Evolutionary conservation across 331 rosid genomes (phyloP).

Genomic region (Quercus tomentella): DNA sequence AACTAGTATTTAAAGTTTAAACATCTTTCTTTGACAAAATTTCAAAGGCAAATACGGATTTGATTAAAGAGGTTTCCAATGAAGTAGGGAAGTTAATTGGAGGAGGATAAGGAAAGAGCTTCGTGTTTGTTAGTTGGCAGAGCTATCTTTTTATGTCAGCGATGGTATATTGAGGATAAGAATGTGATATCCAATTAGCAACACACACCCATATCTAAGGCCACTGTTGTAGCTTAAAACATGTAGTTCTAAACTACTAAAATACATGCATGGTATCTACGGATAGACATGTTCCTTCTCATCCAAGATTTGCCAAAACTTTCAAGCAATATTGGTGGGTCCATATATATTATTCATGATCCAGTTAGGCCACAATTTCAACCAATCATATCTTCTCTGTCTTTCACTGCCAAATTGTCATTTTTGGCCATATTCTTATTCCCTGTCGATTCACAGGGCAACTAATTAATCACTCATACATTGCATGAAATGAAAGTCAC

Average conservation of each 20-base stretch:
- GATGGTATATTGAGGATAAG: constrained; percentile 46
- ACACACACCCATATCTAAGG: constrained; percentile 11
- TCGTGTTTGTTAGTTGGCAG: constrained; percentile 22
- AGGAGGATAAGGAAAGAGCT: background rate
- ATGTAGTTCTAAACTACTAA: constrained; percentile 11
- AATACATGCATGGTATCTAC: constrained; percentile 9
- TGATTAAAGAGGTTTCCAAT: background rate
- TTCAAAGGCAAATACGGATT: background rate
- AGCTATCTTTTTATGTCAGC: constrained; percentile 29
- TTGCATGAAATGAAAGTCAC: background rate
- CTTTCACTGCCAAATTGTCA: background rate
- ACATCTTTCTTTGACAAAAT: background rate
- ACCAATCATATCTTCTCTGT: constrained; percentile 3
- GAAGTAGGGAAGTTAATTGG: background rate
- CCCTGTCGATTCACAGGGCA: background rate
- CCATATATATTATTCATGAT: constrained; percentile 25
- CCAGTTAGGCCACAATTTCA: constrained; percentile 28
- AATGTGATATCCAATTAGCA: constrained; percentile 9
- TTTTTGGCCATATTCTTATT: background rate
- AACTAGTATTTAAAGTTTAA: no score
- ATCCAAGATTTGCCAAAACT: constrained; percentile 31
- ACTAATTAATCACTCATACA: constrained; percentile 3
- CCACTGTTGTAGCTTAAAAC: constrained; percentile 6
- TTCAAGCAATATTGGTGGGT: constrained; percentile 33
- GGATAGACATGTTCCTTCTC: constrained; percentile 29